A percentile compares a stretch with the other conserved stretches of the same genome.
Conservation (phyloP, 352 stramenopile genomes). For the Blastocystis sp. region DNA sequence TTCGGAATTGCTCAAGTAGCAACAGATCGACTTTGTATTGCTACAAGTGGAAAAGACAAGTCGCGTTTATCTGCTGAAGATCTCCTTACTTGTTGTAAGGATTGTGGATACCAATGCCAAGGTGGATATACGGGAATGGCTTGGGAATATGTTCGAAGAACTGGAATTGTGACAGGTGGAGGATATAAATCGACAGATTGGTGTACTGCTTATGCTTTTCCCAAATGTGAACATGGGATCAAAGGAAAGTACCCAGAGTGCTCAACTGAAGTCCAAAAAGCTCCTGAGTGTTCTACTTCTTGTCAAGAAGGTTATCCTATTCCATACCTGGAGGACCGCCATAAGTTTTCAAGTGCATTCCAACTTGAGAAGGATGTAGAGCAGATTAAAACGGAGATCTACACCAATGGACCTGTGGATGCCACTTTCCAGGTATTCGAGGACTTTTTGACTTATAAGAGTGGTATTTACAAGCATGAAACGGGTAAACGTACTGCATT, state of each 20-base stretch:
- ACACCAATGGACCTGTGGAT: constrained; percentile 46
- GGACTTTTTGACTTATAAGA: constrained; percentile 74
- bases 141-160: constrained; percentile 72
- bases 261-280: constrained; percentile 49
- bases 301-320: constrained; percentile 69
- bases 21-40: constrained; percentile 70
- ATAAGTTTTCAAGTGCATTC: constrained; percentile 71
- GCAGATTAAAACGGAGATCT: constrained; percentile 67
- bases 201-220: constrained; percentile 74
- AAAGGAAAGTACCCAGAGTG: constrained; percentile 68
- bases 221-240: constrained; percentile 73
- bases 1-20: constrained; percentile 70
- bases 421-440: constrained; percentile 73
- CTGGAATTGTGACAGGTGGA: constrained; percentile 72
- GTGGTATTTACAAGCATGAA: constrained; percentile 72
- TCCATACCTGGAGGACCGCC: constrained; percentile 68
- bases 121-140: constrained; percentile 72
- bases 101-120: constrained; percentile 74
- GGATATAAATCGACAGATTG: constrained; percentile 70
- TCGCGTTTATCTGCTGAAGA: constrained; percentile 72
- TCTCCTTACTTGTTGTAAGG: constrained; percentile 71
- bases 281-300: constrained; percentile 22
- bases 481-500: constrained; percentile 69
- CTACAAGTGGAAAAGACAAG: constrained; percentile 47
- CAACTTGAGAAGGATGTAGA: constrained; percentile 70